Conservation (phyloP, 176 grass and related monocot genomes). For the Typha latifolia region DNA sequence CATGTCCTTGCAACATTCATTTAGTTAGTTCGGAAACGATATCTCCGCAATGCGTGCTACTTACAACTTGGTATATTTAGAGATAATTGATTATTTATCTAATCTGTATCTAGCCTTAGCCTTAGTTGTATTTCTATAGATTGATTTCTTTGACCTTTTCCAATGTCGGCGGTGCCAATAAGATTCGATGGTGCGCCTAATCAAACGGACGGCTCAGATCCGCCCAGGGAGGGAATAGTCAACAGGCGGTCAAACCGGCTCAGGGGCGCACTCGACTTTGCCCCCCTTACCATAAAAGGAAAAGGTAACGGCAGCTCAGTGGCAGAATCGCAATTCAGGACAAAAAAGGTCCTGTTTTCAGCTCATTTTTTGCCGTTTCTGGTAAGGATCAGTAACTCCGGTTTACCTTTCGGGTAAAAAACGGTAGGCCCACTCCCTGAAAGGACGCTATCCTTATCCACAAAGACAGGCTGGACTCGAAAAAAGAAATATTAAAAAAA, state of each 20-base stretch:
- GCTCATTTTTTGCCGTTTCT: not conserved
- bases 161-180: not conserved
- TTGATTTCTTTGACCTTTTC: no score
- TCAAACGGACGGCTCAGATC: not conserved
- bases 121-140: no score
- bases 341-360: not conserved
- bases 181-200: not conserved
- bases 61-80: no score
- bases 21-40: no score
- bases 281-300: not conserved
- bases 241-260: no score
- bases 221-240: not conserved
- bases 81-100: no score
- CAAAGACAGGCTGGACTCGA: not conserved
- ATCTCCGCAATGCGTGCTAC: no score
- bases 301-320: not conserved
- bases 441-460: not conserved
- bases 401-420: not conserved
- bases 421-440: not conserved
- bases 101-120: no score
- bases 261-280: no score
- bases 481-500: not conserved
- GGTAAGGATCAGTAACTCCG: no score
- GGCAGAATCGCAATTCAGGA: not conserved
- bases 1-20: no score